phyloP scores from a whole-genome alignment of 495 filamentous ascomycete genomes.

The Penicillium pancosmium region DNA sequence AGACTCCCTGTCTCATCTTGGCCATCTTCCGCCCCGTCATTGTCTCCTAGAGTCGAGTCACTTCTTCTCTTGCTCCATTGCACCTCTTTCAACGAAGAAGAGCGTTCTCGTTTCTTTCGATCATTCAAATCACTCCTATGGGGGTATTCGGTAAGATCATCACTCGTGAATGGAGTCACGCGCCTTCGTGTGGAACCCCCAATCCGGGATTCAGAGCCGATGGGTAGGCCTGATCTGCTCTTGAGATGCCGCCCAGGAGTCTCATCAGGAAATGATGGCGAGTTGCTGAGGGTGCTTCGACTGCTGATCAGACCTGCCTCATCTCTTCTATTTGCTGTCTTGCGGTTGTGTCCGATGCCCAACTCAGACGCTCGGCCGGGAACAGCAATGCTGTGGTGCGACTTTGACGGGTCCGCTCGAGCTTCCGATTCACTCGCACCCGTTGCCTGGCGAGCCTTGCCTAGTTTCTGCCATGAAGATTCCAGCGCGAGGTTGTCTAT shows the following conservation, averaged over 20 bases:
- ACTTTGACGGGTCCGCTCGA: constrained; percentile 37
- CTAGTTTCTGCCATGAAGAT: constrained; percentile 66
- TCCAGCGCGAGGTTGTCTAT: constrained; percentile 76
- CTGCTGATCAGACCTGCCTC: constrained; percentile 33
- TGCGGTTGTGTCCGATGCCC: constrained; percentile 32
- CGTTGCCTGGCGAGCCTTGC: constrained; percentile 41
- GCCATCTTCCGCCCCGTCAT: constrained; percentile 17
- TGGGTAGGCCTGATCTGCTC: constrained; percentile 9
- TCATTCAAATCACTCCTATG: constrained; percentile 6
- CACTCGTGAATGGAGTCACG: constrained; percentile 13
- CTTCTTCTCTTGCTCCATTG: constrained; percentile 24
- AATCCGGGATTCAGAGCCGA: constrained; percentile 14
- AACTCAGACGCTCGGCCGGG: constrained; percentile 40
- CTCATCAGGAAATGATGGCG: constrained; percentile 23
- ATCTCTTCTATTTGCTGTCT: constrained; percentile 21
- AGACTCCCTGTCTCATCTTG: constrained; percentile 25
- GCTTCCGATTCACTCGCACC: constrained; percentile 29
- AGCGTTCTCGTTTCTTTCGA: constrained; percentile 30
- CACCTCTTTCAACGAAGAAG: constrained; percentile 24
- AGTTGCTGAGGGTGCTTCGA: constrained; percentile 23
- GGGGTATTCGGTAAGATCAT: constrained; percentile 14
- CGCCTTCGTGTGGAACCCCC: constrained; percentile 16
- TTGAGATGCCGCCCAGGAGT: constrained; percentile 15
- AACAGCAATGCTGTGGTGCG: constrained; percentile 49
- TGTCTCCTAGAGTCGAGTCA: constrained; percentile 20